phyloP scores from a whole-genome alignment of 108 stramenopile species.

The Pseudonitzschia multiseries region DNA sequence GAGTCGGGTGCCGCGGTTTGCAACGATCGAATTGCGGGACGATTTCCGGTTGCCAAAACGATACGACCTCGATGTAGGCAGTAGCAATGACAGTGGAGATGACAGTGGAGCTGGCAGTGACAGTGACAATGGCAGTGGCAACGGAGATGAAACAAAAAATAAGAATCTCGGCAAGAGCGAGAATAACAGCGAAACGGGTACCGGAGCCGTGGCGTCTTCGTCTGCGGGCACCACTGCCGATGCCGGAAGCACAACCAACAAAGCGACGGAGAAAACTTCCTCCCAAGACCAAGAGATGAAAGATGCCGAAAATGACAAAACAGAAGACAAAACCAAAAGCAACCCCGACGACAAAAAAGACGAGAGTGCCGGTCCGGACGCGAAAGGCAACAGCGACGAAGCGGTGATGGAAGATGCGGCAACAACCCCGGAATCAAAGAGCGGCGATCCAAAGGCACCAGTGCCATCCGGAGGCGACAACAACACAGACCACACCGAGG shows the following conservation, averaged over 20 bases:
- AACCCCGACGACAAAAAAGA: constrained; percentile 9
- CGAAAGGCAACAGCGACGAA: not conserved
- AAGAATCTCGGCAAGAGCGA: too few species aligned
- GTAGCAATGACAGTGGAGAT: not conserved
- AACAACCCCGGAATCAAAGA: constrained; percentile 14
- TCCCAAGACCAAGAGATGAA: constrained; percentile 28
- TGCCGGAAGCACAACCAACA: not conserved
- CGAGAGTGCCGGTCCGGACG: constrained; percentile 8
- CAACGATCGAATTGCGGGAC: constrained; percentile 72
- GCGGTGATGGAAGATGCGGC: not conserved
- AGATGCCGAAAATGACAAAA: constrained; percentile 1
- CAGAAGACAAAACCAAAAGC: not conserved
- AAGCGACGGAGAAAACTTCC: constrained; percentile 14
- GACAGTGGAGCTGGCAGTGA: not conserved
- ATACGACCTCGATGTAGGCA: not conserved
- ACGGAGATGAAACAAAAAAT: too few species aligned
- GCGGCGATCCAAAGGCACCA: not conserved
- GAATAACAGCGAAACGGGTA: not conserved
- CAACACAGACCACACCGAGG: constrained; percentile 6
- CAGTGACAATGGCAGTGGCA: not conserved
- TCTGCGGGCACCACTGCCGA: not conserved
- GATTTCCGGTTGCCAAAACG: constrained; percentile 31
- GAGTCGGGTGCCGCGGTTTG: constrained; percentile 75
- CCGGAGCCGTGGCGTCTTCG: not conserved
- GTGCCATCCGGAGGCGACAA: not conserved